Conservation (phyloP, 495 filamentous ascomycete species). For the Lichina pygmaea region DNA sequence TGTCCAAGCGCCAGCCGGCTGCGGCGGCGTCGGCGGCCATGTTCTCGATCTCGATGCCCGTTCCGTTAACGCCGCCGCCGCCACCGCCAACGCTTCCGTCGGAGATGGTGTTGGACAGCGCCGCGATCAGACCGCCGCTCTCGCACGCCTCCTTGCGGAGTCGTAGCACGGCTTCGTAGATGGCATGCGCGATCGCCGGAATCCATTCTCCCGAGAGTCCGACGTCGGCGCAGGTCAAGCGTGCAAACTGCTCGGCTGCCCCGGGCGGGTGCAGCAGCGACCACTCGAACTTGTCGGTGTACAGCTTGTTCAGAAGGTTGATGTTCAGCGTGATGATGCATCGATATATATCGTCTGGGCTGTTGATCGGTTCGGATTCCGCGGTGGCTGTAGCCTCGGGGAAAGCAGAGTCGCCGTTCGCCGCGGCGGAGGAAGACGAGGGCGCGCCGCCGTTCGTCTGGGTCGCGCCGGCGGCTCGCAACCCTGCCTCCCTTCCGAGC, state of each 20-base stretch:
- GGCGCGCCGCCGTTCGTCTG: conserved; percentile 15
- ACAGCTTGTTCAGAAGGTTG: conserved; percentile 74
- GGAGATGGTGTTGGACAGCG: no score
- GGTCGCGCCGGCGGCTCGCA: conserved; percentile 13
- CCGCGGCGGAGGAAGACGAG: conserved; percentile 17
- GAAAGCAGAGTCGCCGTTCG: not conserved
- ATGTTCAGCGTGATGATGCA: conserved; percentile 80
- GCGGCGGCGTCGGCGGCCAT: conserved; percentile 51
- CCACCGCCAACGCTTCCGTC: no score
- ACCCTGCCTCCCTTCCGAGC: conserved; percentile 14
- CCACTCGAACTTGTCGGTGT: conserved; percentile 97
- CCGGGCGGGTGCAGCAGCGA: conserved; percentile 78
- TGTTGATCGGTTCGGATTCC: conserved; percentile 25
- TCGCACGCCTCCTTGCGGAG: conserved; percentile 93
- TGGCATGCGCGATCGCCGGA: conserved; percentile 76
- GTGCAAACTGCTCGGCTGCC: conserved; percentile 77
- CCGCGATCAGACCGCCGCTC: conserved; percentile 40
- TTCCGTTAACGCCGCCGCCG: conserved; percentile 25
- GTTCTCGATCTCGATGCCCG: conserved; percentile 63
- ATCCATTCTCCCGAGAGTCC: conserved; percentile 83
- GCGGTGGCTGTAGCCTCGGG: not conserved
- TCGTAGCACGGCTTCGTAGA: conserved; percentile 82
- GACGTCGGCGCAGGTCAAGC: conserved; percentile 72
- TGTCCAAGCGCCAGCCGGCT: conserved; percentile 86
- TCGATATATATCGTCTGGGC: conserved; percentile 75